Evolutionary conservation across 495 filamentous ascomycete species (phyloP), one percentile per base, ranked within the genome.

Genomic region (Tuber aestivum): DNA sequence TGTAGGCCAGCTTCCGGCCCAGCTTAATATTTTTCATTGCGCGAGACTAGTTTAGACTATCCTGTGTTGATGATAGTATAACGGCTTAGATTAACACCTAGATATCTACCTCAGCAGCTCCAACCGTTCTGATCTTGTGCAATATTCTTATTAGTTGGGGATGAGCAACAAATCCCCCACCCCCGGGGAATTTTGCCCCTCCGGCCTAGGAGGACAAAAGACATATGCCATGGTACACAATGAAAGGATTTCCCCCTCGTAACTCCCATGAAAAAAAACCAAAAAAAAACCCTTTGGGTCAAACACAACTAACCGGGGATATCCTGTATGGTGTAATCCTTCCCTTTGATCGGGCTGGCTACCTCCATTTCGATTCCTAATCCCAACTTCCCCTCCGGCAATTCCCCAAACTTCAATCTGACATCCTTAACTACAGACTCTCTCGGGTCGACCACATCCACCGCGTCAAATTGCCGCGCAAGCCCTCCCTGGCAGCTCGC

Each of bases 401-500:
- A 61, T 40, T 74, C 72, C 27, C 69, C 77, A 70, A 79, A 79
- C 65, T 61, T 79, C n/a, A 79, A 72, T 41, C 72, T 78, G 40
- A 79, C 72, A 69, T 79, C 38, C n/a, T 79, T 72, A 14, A 78
- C 50, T 41, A 48, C 74, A n/a, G 44, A n/a, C 44, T 79, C 77
- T 38, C 72, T 70, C 23, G 75, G 75, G 42, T 48, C 68, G 35
- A 40, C 71, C 18, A 72, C 50, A 37, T 78, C 77, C 35, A 74
- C 71, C 6, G 16, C 0, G 44, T 45, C 44, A 16, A 45, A 45
- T 45, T 45, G 12, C n/a, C n/a, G 70, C 37, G 37, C 65, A 18
- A 75, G 70, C 18, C 77, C 77, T 14, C 77, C 77, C 41, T 78
- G 77, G 18, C 77, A 74, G 7, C 77, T 79, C 38, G 77, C 77